Conservation (phyloP, 805 yeast genomes). For the Lachancea meyersii region DNA sequence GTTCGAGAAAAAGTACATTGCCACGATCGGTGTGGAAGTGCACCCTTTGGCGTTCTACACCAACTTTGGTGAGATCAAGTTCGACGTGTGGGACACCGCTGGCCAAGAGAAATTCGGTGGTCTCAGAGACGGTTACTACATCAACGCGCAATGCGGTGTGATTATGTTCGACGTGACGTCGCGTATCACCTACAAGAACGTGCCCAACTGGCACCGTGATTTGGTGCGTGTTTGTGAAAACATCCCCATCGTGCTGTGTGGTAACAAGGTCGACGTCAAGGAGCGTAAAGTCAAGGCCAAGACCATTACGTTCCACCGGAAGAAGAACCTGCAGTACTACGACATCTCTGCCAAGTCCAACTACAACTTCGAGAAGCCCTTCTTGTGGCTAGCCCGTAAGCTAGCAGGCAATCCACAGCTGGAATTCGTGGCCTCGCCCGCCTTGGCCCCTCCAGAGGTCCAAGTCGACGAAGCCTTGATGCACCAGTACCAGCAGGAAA, state of each 20-base stretch:
- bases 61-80: slow-evolving; percentile 96
- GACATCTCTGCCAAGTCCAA: slow-evolving; percentile 99
- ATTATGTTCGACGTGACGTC: slow-evolving; percentile 99
- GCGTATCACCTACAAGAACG: slow-evolving; percentile 98
- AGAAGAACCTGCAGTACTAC: slow-evolving; percentile 98
- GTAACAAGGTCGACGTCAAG: slow-evolving; percentile 99
- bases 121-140: slow-evolving; percentile 98
- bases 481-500: slow-evolving; percentile 98
- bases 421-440: slow-evolving; percentile 98
- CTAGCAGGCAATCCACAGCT: slow-evolving; percentile 96
- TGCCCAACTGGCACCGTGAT: slow-evolving; percentile 99
- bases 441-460: slow-evolving; percentile 99
- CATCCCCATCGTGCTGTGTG: slow-evolving; percentile 97
- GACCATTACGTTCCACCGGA: slow-evolving; percentile 99
- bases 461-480: slow-evolving; percentile 92
- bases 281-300: slow-evolving; percentile 99
- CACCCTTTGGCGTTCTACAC: slow-evolving; percentile 98
- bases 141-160: slow-evolving; percentile 99
- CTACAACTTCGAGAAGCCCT: slow-evolving; percentile 99
- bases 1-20: slow-evolving; percentile 97
- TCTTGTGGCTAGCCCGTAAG: slow-evolving; percentile 99
- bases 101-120: slow-evolving; percentile 99
- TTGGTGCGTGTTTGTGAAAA: slow-evolving; percentile 99
- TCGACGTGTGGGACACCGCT: slow-evolving; percentile 99
- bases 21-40: slow-evolving; percentile 99